These are phyloP conservation scores for Acanthamoeba castellanii DNA, from an alignment of 208 protist genomes.

Conservation along the genomic window DNA sequence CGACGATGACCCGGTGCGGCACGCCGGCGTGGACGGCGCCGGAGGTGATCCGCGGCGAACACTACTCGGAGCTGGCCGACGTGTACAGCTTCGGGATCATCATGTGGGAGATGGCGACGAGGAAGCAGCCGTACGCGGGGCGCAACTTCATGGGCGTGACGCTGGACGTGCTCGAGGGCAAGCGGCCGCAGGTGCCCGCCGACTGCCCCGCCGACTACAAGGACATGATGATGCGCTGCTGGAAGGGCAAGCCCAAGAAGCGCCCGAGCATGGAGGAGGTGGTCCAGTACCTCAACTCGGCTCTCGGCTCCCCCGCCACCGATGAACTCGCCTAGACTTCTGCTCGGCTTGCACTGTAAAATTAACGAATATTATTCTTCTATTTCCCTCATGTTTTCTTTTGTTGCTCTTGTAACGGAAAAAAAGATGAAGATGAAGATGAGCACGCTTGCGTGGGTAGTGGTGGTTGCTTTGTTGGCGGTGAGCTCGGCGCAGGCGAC, in stretches of 20 bases:
- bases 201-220: slow-evolving; percentile 23
- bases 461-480: neutral
- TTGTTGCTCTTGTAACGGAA: no score
- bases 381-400: no score
- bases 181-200: slow-evolving; percentile 10
- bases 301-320: neutral
- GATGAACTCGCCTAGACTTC: neutral
- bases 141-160: slow-evolving; percentile 68
- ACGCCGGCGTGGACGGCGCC: slow-evolving; percentile 46
- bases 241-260: slow-evolving; percentile 50
- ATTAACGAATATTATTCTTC: neutral
- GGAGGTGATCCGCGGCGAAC: slow-evolving; percentile 36
- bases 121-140: slow-evolving; percentile 30
- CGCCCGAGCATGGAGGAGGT: slow-evolving; percentile 37
- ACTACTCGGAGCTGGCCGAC: slow-evolving; percentile 19
- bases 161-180: slow-evolving; percentile 60
- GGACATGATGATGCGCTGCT: slow-evolving; percentile 7
- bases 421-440: neutral
- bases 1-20: slow-evolving; percentile 37
- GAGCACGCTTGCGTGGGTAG: neutral
- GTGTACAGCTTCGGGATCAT: slow-evolving; percentile 60
- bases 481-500: neutral
- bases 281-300: neutral
- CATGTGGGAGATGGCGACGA: slow-evolving; percentile 47
- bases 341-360: no score